Conservation (phyloP, 2,329 filamentous ascomycete genomes). For the Zasmidium citrigriseum region DNA sequence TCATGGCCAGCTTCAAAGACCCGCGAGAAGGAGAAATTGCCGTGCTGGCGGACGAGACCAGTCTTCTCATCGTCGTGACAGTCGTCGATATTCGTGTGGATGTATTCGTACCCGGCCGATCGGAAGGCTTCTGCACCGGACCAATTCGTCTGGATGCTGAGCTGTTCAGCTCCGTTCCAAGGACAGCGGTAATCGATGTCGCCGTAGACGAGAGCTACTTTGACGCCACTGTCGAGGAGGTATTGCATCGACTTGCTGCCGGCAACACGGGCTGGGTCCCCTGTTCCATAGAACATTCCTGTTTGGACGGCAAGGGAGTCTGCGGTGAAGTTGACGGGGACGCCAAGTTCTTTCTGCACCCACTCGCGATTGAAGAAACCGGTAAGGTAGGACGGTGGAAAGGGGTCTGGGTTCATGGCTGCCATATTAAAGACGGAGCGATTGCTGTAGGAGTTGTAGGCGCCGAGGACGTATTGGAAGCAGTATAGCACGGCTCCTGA, state of each 20-base stretch:
- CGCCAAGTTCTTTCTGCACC: conserved; percentile 49
- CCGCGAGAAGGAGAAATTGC: conserved; percentile 37
- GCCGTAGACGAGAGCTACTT: conserved; percentile 31
- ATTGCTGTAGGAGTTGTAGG: conserved; percentile 13
- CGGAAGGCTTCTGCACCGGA: conserved; percentile 22
- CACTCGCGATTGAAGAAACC: conserved; percentile 50
- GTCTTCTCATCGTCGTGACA: conserved; percentile 25
- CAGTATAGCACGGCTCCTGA: conserved; percentile 21
- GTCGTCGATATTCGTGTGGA: conserved; percentile 24
- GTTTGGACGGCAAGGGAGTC: conserved; percentile 6
- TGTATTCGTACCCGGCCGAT: conserved; percentile 33
- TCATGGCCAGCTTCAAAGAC: conserved; percentile 37
- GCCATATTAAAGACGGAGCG: conserved; percentile 28
- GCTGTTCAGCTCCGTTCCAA: conserved; percentile 32
- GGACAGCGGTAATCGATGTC: conserved; percentile 32
- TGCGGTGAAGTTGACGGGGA: conserved; percentile 48
- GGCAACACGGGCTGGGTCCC: conserved; percentile 22
- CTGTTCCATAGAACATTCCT: conserved; percentile 13
- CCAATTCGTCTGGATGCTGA: conserved; percentile 31
- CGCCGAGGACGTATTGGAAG: conserved; percentile 13
- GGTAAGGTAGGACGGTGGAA: conserved; percentile 19
- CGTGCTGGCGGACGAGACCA: conserved; percentile 37
- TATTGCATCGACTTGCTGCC: conserved; percentile 28
- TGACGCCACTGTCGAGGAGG: conserved; percentile 26
- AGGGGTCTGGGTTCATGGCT: conserved; percentile 23